Percentiles rank a stretch among this genome's conserved stretches.
Conservation (phyloP, 495 filamentous ascomycete genomes). For the Aspergillus cristatus region DNA sequence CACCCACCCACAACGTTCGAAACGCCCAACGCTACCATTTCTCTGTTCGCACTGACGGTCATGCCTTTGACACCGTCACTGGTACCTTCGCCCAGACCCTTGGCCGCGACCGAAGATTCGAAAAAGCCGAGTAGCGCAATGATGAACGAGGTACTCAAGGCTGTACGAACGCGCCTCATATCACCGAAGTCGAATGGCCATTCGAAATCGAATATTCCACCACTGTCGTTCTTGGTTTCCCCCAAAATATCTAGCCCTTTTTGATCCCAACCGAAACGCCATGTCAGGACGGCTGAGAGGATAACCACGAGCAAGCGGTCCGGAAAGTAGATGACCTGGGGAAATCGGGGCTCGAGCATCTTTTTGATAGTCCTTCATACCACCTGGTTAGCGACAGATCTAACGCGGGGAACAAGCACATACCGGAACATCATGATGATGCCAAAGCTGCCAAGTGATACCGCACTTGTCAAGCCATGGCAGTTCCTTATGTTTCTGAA, state of each 20-base stretch:
- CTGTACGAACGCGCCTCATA: constrained; percentile 74
- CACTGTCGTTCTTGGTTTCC: constrained; percentile 54
- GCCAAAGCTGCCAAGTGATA: constrained; percentile 70
- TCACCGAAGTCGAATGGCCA: constrained; percentile 73
- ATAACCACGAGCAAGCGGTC: constrained; percentile 91
- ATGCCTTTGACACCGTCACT: constrained; percentile 60
- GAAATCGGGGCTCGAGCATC: constrained; percentile 69
- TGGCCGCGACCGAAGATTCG: constrained; percentile 95
- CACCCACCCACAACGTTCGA: constrained; percentile 87
- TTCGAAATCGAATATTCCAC: constrained; percentile 61
- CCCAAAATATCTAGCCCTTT: constrained; percentile 78
- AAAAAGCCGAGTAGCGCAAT: constrained; percentile 97
- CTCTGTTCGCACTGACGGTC: constrained; percentile 79
- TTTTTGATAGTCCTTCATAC: constrained; percentile 62
- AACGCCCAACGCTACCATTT: constrained; percentile 84
- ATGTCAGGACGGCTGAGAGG: constrained; percentile 71
- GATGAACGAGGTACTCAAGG: constrained; percentile 84
- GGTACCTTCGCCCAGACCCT: constrained; percentile 61
- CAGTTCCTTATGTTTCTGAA: constrained; percentile 51
- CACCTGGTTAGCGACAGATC: not conserved
- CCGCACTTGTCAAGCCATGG: constrained; percentile 62
- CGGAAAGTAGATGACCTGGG: constrained; percentile 77
- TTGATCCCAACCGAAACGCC: constrained; percentile 69
- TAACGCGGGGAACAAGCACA: constrained; percentile 10
- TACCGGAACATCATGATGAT: constrained; percentile 83